Conservation (phyloP, 306 rosid genomes). For the Cucurbita pepo region DNA sequence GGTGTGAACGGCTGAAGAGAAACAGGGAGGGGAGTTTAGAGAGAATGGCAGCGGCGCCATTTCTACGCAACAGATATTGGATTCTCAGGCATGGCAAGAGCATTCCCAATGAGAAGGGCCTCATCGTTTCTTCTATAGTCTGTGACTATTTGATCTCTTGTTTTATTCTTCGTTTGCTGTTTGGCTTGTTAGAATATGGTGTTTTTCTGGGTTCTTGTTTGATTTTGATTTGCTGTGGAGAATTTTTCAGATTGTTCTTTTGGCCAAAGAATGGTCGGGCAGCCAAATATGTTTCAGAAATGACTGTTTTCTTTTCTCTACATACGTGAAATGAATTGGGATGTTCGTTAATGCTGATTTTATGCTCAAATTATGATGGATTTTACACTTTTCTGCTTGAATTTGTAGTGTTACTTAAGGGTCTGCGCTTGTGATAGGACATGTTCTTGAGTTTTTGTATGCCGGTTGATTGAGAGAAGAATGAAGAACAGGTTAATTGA, state of each 20-base stretch:
- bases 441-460: neutral
- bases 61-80: conserved; percentile 49
- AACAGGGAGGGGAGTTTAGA: neutral
- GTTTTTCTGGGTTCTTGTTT: neutral
- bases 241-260: neutral
- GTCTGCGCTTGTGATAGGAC: neutral
- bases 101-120: conserved; percentile 73
- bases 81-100: conserved; percentile 79
- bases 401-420: neutral
- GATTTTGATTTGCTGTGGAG: neutral
- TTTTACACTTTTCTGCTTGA: neutral
- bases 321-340: neutral
- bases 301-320: neutral
- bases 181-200: neutral
- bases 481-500: neutral
- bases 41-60: conserved; percentile 24
- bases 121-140: conserved; percentile 71
- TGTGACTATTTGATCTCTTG: neutral
- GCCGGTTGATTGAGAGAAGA: neutral
- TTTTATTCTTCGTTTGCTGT: neutral
- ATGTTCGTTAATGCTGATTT: neutral
- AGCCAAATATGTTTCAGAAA: no score
- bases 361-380: neutral
- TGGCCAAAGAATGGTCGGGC: neutral
- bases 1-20: neutral